Evolutionary conservation across 345 rosid genomes (phyloP), one percentile per base, ranked within the genome.

Genomic region (Cardamine occulta): DNA sequence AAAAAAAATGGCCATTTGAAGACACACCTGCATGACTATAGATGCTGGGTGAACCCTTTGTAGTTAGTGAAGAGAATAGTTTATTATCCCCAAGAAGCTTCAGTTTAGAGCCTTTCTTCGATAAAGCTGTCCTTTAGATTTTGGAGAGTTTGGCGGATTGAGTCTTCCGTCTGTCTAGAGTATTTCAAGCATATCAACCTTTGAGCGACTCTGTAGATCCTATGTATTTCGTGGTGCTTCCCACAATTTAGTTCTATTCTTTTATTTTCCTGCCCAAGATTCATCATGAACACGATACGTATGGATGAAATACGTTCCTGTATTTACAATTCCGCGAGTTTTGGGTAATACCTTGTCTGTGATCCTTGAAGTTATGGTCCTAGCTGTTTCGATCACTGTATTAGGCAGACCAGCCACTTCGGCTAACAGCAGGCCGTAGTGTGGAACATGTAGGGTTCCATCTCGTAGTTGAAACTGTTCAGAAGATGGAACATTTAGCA

Each of bases 371-470:
- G 96, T 89, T 71, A 95, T 92, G 77, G 64, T 77, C 82, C 82
- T 82, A n/a, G 99, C 97, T 8, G 81, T 87, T 78, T 94, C 95
- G 56, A 88, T 80, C 79, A 94, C 97, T 10, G 93, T 76, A 76
- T 70, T 80, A 24, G 99, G 97, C 68, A 94, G 73, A 70, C 99
- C 97, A 15, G 97, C 97, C 55, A 85, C 90, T 75, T 95, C 84
- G 2, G 97, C 99, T 80, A 90, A 58, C 24, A 86, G 76, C 80
- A 92, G 97, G 75, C 99, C 96, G 57, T 90, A 95, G 76, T 90
- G 93, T 14, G 92, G 91, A 69, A 95, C 85, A 70, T 80, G 87
- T 61, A 83, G 82, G 1, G 81, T 86, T 67, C 99, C 99, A 48
- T 95, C 97, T 73, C 75, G 84, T 52, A 90, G 90, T 88, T 87